Evolutionary conservation across 108 stramenopile species (phyloP), one percentile per base, ranked within the genome.

Genomic region (Nitzschia sp.): DNA sequence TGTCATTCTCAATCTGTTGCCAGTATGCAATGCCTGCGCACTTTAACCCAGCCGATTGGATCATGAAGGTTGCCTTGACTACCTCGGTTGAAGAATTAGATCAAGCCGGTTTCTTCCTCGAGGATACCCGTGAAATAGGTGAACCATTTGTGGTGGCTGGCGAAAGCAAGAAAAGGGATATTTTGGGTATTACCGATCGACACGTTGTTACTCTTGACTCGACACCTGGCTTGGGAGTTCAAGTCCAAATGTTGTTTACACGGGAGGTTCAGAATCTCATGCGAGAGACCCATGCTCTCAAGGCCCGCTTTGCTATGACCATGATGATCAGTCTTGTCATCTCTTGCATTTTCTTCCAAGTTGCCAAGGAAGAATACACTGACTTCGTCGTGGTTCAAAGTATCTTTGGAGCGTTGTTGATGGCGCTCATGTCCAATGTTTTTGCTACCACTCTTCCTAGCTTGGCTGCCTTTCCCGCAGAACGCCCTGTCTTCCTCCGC

Each of bases 41-140:
- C 39, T 89, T 83, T 44, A 88, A 88, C 48, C 86, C 86, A n/a
- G 88, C 88, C 20, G 91, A 92, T 80, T 81, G 78, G 73, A 81
- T 88, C 24, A 81, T 92, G 83, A 61, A 73, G 19, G 76, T 85
- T 10, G 84, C 84, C 14, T 69, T 81, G 29, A 67, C 73, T 51
- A 51, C 69, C 37, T 71, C 84, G 11, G 66, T 82, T 26, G 79
- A 77, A 40, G 64, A 80, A 17, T 53, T 83, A 22, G 56, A 65
- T 52, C 8, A 52, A 7, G 40, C 21, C 22, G 76, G 76, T 10
- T 83, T 80, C 43, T 73, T 83, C 53, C 53, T 48, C 8, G 26
- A 54, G 1, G 71, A 73, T 55, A 46, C 59, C 7, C 57, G 64
- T 24, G 46, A 51, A 15, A 15, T 52, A 19, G 61, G 48, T 6